Conservation (phyloP, 1,284 basidiomycete species). For the Stygiomarasmius scandens region DNA sequence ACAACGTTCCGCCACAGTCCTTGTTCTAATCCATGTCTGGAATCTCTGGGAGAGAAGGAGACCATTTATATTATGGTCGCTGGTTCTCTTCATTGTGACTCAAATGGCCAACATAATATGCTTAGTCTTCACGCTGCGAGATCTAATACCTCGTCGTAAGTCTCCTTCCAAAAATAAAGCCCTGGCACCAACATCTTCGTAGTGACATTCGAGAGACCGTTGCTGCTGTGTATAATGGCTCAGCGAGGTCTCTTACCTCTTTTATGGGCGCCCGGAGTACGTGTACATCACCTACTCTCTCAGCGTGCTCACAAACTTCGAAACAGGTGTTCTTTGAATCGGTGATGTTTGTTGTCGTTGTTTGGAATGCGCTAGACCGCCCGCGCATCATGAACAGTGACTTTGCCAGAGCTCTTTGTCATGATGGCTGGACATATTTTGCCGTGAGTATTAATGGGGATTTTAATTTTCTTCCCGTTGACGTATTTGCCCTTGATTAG, state of each 20-base stretch:
- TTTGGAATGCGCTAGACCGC: neutral
- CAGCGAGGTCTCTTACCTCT: neutral
- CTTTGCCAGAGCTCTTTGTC: neutral
- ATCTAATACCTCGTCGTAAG: neutral
- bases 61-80: neutral
- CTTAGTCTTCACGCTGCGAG: neutral
- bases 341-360: neutral
- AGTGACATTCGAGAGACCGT: neutral
- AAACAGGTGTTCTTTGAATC: slow-evolving; percentile 8
- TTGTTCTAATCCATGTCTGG: slow-evolving; percentile 11
- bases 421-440: slow-evolving; percentile 7
- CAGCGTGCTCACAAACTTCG: no score
- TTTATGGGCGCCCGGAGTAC: slow-evolving; percentile 7
- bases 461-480: neutral
- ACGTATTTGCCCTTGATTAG: neutral
- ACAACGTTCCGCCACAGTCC: neutral
- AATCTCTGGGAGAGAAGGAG: slow-evolving; percentile 11
- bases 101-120: slow-evolving; percentile 3
- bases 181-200: neutral
- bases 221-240: neutral
- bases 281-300: neutral
- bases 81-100: neutral
- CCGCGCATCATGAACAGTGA: neutral
- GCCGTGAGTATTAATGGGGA: slow-evolving; percentile 3
- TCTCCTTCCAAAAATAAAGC: neutral